Evolutionary conservation across 805 yeast species (phyloP), one percentile per base, ranked within the genome.

Genomic region (Suhomyces vadensis): DNA sequence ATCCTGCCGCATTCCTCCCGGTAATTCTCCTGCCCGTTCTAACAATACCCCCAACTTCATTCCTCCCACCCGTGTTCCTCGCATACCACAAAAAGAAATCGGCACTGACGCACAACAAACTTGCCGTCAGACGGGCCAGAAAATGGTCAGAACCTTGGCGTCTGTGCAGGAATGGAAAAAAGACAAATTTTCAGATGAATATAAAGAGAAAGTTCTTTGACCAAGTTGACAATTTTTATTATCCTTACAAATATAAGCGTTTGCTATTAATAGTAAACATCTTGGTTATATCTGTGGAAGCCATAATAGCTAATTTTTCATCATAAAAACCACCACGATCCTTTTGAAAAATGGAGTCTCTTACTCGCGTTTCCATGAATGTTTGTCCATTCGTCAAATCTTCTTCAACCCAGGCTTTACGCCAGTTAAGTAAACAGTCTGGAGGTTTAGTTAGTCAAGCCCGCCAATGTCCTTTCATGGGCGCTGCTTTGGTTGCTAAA

Each of bases 381-480:
- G 79, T 86, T 41, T 91, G 97, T 63, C 97, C 97, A 17, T 91
- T 87, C 64, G 81, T 91, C 57, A 79, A 79, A 59, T 64, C 81
- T 19, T 73, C 81, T 19, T 74, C 87, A 4, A 70, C 83, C 16
- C 70, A 79, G 40, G 74, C 83, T 11, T 71, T 88, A 60, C 81
- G 85, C 56, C 71, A 74, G 50, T 60, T 86, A 53, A 74, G 83
- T 41, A 61, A 63, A 16, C 53, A 61, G 44, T 60, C 76, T 24
- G 65, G 60, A 26, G 58, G 66, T 20, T 76, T 85, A 60, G 70
- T 75, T 37, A 57, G 67, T 36, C 79, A 78, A 51, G 96, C 95
- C 42, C 65, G 77, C 36, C 78, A 75, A 48, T 91, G 98, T 65
- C 98, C 98, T n/a, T 85, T 90, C 44, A 87, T 90, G 85, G 88